Conservation (phyloP, 371 early-diverging fungal species). For the Rhizopus delemar region DNA sequence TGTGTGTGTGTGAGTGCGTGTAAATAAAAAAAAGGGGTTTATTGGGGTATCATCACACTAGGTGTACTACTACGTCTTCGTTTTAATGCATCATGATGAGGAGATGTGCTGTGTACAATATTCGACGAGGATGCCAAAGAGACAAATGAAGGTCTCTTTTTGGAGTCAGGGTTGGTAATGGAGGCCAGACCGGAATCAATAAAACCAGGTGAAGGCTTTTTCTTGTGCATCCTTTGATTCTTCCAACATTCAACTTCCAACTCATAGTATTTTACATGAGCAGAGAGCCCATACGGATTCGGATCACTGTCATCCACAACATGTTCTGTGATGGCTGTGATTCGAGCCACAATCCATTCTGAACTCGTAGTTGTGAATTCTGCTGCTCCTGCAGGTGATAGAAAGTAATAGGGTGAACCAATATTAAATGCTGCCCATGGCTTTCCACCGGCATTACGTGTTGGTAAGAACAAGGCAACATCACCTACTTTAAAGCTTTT, state of each 20-base stretch:
- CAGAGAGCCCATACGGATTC: conserved; percentile 68
- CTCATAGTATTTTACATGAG: conserved; percentile 60
- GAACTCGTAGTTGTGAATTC: conserved; percentile 46
- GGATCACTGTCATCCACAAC: conserved; percentile 47
- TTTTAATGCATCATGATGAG: conserved; percentile 6
- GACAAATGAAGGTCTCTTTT: conserved; percentile 1
- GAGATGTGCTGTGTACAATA: conserved; percentile 3
- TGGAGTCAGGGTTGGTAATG: neutral
- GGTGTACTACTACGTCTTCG: conserved; percentile 1
- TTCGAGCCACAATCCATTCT: conserved; percentile 74
- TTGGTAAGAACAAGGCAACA: conserved; percentile 75
- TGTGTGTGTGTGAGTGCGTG: neutral
- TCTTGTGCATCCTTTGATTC: conserved; percentile 2
- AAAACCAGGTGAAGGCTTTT: conserved; percentile 7
- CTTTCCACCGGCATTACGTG: conserved; percentile 68
- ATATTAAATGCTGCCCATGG: conserved; percentile 85
- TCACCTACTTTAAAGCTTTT: conserved; percentile 68
- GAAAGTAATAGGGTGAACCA: conserved; percentile 74
- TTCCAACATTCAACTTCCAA: conserved; percentile 61
- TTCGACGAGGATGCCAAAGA: conserved; percentile 3
- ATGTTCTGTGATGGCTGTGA: conserved; percentile 59
- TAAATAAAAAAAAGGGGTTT: neutral
- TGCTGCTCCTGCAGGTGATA: conserved; percentile 54
- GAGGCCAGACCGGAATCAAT: conserved; percentile 25
- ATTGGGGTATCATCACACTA: conserved; percentile 1